Evolutionary conservation across 2,329 filamentous ascomycete genomes (phyloP).

Genomic region (Penicillium sp.): DNA sequence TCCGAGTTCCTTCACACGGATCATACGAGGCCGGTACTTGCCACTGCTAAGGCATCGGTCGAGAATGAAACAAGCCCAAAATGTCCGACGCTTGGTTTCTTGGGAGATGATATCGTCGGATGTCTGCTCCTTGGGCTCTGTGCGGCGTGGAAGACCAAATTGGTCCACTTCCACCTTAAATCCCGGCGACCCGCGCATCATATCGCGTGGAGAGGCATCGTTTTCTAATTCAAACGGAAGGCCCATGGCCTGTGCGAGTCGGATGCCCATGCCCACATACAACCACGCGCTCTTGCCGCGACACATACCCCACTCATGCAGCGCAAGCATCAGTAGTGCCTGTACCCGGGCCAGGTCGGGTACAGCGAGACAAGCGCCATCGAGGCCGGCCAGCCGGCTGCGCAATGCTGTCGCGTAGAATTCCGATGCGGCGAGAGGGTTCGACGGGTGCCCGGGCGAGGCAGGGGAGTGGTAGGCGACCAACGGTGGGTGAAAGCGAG

Average conservation of each 20-base stretch:
- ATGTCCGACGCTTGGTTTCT: constrained; percentile 51
- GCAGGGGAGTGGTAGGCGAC: constrained; percentile 46
- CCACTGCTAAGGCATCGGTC: constrained; percentile 53
- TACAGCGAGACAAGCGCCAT: constrained; percentile 38
- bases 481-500: constrained; percentile 50
- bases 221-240: constrained; percentile 44
- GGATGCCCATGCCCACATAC: constrained; percentile 44
- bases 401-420: constrained; percentile 52
- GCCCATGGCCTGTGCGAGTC: constrained; percentile 44
- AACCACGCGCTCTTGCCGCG: constrained; percentile 50
- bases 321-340: constrained; percentile 51
- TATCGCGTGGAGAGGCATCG: constrained; percentile 43
- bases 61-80: constrained; percentile 55
- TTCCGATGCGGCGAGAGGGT: constrained; percentile 49
- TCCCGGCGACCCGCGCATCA: constrained; percentile 34
- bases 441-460: constrained; percentile 39
- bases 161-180: constrained; percentile 36
- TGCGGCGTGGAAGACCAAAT: constrained; percentile 32
- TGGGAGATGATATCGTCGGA: constrained; percentile 48
- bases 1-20: constrained; percentile 46
- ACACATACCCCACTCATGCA: constrained; percentile 55
- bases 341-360: constrained; percentile 50
- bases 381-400: constrained; percentile 41
- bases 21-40: constrained; percentile 50
- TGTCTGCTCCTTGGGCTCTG: constrained; percentile 34